phyloP scores from a whole-genome alignment of 1,284 basidiomycete genomes.

The Rhizoctonia solani region DNA sequence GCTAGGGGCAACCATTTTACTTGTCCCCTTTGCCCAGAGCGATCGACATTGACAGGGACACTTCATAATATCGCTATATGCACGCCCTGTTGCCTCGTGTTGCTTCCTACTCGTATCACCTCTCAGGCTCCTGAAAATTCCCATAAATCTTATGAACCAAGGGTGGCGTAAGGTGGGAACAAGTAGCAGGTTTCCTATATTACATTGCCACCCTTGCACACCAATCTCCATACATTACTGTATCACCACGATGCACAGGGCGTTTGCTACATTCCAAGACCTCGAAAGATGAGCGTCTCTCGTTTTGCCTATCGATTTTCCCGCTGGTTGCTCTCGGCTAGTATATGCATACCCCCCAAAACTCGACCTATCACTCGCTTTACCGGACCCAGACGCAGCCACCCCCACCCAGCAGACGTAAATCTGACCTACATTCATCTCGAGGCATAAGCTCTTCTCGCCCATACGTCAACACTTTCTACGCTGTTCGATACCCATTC shows the following conservation, averaged over 20 bases:
- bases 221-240: background rate
- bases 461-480: too few relatives aligned
- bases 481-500: background rate
- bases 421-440: constrained; percentile 16
- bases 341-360: background rate
- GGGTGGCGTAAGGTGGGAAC: too few relatives aligned
- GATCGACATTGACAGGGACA: background rate
- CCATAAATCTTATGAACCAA: too few relatives aligned
- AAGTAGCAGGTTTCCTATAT: too few relatives aligned
- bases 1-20: too few relatives aligned
- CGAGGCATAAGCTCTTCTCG: constrained; percentile 13
- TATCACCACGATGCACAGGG: too few relatives aligned
- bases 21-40: background rate
- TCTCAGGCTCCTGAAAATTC: background rate
- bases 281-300: too few relatives aligned
- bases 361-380: background rate
- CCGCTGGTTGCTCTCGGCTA: too few relatives aligned
- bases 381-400: background rate
- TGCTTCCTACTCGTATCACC: constrained; percentile 13
- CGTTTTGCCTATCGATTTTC: constrained; percentile 7
- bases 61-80: too few relatives aligned
- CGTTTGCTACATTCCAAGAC: too few relatives aligned
- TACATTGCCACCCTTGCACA: background rate
- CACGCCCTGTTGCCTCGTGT: constrained; percentile 31
- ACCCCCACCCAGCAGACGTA: constrained; percentile 23